phyloP scores from a whole-genome alignment of 371 early-diverging fungal species.

The Sporodiniella umbellata region DNA sequence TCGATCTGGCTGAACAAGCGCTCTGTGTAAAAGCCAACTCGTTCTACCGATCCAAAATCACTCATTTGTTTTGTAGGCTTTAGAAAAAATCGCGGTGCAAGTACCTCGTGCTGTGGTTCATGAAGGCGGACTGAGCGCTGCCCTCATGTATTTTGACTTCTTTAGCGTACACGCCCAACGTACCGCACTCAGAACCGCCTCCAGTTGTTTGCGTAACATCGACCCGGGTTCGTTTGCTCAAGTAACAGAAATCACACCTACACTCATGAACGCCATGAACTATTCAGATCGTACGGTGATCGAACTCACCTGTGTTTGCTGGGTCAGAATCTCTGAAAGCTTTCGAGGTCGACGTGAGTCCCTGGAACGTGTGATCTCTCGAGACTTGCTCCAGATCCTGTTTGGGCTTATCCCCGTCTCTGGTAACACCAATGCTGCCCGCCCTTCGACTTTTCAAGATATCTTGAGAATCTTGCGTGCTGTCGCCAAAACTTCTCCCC shows the following conservation, averaged over 20 bases:
- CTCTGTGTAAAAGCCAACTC: constrained; percentile 69
- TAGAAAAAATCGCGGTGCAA: constrained; percentile 75
- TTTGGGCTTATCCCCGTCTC: constrained; percentile 40
- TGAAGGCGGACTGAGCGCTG: constrained; percentile 76
- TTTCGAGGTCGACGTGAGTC: constrained; percentile 51
- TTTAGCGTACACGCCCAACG: constrained; percentile 86
- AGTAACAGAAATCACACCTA: constrained; percentile 69
- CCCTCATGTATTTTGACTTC: constrained; percentile 88
- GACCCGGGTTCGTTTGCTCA: constrained; percentile 54
- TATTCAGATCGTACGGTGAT: constrained; percentile 74
- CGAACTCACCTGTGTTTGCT: constrained; percentile 65
- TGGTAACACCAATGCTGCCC: constrained; percentile 37
- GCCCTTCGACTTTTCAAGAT: constrained; percentile 55
- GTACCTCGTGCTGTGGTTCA: constrained; percentile 71
- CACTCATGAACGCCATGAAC: constrained; percentile 61
- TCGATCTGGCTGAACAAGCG: constrained; percentile 90
- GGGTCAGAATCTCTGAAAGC: constrained; percentile 64
- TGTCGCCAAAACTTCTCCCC: constrained; percentile 61
- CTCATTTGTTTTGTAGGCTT: constrained; percentile 37
- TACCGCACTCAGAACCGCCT: constrained; percentile 75
- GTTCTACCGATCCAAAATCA: no score
- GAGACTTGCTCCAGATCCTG: constrained; percentile 42
- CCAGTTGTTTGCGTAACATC: constrained; percentile 73
- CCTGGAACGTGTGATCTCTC: constrained; percentile 51
- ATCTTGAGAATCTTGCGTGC: constrained; percentile 61